phyloP scores from a whole-genome alignment of 75 land plant genomes.

The Sequoiadendron giganteum region DNA sequence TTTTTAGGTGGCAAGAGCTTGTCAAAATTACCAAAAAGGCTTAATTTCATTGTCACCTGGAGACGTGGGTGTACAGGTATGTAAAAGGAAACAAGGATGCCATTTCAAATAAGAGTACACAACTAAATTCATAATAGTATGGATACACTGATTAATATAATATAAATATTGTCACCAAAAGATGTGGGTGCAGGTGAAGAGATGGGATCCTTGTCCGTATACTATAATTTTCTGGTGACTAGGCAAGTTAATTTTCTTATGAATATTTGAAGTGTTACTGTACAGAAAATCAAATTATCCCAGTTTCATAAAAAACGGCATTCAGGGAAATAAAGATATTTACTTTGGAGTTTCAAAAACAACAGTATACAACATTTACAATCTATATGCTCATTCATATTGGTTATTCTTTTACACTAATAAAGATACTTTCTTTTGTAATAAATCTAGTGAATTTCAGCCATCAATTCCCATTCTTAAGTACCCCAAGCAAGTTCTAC shows the following conservation, averaged over 20 bases:
- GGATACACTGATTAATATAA: too few species aligned
- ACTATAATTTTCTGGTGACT: too few species aligned
- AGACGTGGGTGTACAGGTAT: too few species aligned
- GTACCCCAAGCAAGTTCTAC: neutral
- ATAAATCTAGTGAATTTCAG: neutral
- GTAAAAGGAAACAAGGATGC: too few species aligned
- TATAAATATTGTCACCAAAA: too few species aligned
- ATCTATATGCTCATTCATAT: neutral
- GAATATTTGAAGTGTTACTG: neutral
- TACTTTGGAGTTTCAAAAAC: neutral
- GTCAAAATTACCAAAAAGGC: too few species aligned
- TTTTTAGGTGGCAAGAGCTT: neutral
- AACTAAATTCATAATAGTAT: too few species aligned
- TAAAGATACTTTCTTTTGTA: neutral
- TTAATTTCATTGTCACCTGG: too few species aligned
- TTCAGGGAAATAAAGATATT: neutral
- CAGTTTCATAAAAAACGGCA: too few species aligned
- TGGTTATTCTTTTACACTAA: neutral
- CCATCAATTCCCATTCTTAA: neutral
- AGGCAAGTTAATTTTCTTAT: neutral
- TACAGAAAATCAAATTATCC: neutral
- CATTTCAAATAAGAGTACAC: too few species aligned
- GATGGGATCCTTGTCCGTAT: too few species aligned
- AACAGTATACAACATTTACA: neutral
- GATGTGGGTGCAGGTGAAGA: too few species aligned